These are phyloP conservation scores for Microascus cirrosus DNA, from an alignment of 2,329 filamentous ascomycete species.

Conservation along the genomic window DNA sequence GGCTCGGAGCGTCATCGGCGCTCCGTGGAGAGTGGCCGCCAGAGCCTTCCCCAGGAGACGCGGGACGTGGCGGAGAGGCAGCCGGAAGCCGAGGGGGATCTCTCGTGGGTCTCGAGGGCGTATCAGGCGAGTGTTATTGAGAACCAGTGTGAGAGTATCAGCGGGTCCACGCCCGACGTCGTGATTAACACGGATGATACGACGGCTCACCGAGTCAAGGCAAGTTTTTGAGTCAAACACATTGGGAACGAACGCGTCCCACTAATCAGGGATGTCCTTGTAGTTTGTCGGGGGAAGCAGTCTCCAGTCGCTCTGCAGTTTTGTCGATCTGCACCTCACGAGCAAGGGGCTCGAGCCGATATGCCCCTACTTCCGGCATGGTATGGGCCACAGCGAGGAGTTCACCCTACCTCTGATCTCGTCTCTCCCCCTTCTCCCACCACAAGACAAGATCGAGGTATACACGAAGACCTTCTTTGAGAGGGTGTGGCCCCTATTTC, in stretches of 20 bases:
- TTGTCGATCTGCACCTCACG: constrained; percentile 13
- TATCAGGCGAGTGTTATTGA: background rate
- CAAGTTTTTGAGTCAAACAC: no score
- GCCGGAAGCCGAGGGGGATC: background rate
- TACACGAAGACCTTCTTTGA: constrained; percentile 10
- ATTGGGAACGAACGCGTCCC: no score
- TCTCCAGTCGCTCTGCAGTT: constrained; percentile 12
- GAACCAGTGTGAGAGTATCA: background rate
- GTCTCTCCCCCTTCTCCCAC: constrained; percentile 8
- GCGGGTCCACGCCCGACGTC: constrained; percentile 9
- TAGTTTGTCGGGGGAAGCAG: constrained; percentile 13
- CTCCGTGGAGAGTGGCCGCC: background rate
- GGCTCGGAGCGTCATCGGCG: background rate
- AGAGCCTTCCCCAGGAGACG: background rate
- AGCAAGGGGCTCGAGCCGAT: constrained; percentile 9
- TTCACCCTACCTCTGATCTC: constrained; percentile 9
- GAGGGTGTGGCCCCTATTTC: constrained; percentile 11
- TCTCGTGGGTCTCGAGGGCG: background rate
- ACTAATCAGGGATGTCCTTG: no score
- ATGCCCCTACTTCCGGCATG: constrained; percentile 10
- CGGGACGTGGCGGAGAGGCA: background rate
- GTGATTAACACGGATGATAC: constrained; percentile 13
- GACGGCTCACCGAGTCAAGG: constrained; percentile 7
- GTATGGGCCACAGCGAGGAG: constrained; percentile 13
- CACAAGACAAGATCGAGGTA: constrained; percentile 1